These are phyloP conservation scores for Exophiala alcalophila DNA, from an alignment of 2,329 filamentous ascomycete species.

Conservation along the genomic window DNA sequence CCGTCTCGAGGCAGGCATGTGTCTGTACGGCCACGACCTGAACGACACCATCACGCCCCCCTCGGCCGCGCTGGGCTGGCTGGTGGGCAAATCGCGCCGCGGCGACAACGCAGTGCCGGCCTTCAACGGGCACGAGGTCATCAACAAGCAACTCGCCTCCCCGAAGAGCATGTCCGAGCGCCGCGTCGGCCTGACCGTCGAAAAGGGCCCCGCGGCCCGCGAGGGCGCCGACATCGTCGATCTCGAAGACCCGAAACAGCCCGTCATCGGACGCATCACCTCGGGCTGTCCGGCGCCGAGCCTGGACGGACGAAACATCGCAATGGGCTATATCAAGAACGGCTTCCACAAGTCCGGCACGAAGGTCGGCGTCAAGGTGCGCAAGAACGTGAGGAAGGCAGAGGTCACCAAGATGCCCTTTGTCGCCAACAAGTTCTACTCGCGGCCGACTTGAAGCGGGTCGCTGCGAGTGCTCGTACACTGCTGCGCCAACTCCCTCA, in stretches of 20 bases:
- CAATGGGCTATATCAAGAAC: constrained; percentile 87
- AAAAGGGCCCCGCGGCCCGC: constrained; percentile 77
- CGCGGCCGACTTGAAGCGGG: constrained; percentile 27
- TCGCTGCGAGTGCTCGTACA: no score
- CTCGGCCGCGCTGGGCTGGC: constrained; percentile 68
- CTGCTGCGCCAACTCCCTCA: no score
- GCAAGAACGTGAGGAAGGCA: constrained; percentile 72
- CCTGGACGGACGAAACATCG: constrained; percentile 77
- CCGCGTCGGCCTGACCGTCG: constrained; percentile 75
- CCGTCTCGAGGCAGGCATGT: constrained; percentile 95
- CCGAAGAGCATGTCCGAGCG: constrained; percentile 65
- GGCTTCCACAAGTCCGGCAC: constrained; percentile 82
- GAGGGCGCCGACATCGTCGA: constrained; percentile 80
- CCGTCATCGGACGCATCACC: constrained; percentile 76
- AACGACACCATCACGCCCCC: constrained; percentile 73
- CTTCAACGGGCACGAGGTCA: constrained; percentile 81
- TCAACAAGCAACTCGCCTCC: constrained; percentile 67
- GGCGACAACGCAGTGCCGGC: constrained; percentile 52
- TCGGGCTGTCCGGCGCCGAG: constrained; percentile 88
- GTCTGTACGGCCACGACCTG: constrained; percentile 97
- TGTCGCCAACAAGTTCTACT: constrained; percentile 74
- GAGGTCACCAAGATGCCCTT: constrained; percentile 87
- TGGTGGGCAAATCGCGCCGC: constrained; percentile 76
- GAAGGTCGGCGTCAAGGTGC: constrained; percentile 71
- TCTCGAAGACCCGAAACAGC: constrained; percentile 50